These are phyloP conservation scores for Penicillium palitans DNA, from an alignment of 2,329 filamentous ascomycete genomes.

Conservation along the genomic window DNA sequence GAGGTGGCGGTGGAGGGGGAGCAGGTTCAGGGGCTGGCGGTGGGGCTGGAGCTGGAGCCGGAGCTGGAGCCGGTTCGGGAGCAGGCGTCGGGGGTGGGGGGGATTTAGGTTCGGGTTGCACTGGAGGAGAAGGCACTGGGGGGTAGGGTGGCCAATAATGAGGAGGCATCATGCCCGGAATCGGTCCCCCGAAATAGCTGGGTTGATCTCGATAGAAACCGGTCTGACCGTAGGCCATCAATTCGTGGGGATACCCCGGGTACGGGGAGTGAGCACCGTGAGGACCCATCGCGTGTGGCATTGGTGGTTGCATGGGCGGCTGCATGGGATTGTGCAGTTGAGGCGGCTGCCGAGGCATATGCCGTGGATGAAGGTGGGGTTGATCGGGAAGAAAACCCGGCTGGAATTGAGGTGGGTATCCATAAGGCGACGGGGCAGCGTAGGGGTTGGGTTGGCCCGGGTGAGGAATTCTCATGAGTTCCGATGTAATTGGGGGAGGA, in stretches of 20 bases:
- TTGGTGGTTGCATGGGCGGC: slow-evolving; percentile 26
- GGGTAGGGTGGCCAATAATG: slow-evolving; percentile 40
- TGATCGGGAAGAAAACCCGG: slow-evolving; percentile 30
- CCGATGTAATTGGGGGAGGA: slow-evolving; percentile 29
- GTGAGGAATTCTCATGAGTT: slow-evolving; percentile 36
- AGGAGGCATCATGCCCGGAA: slow-evolving; percentile 37
- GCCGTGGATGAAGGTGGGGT: slow-evolving; percentile 31
- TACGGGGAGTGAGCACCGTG: slow-evolving; percentile 29
- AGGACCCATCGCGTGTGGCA: slow-evolving; percentile 30
- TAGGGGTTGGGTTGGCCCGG: slow-evolving; percentile 29
- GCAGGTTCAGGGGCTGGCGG: slow-evolving; percentile 8
- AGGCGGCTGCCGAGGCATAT: slow-evolving; percentile 27
- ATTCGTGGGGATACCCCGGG: slow-evolving; percentile 37
- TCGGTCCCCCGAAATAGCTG: slow-evolving; percentile 36
- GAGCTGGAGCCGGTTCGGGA: slow-evolving; percentile 13
- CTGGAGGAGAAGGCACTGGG: slow-evolving; percentile 35
- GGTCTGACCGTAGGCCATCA: slow-evolving; percentile 40
- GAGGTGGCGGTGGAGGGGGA: background rate
- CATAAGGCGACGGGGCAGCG: slow-evolving; percentile 28
- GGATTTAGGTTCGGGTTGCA: slow-evolving; percentile 30
- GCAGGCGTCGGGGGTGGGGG: slow-evolving; percentile 19
- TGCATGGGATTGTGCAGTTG: slow-evolving; percentile 35
- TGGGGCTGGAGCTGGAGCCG: slow-evolving; percentile 20
- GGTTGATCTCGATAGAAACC: slow-evolving; percentile 29
- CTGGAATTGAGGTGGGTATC: slow-evolving; percentile 33